Base-by-base conservation (phyloP, 345 rosid genomes). In the Brassica juncea region DNA sequence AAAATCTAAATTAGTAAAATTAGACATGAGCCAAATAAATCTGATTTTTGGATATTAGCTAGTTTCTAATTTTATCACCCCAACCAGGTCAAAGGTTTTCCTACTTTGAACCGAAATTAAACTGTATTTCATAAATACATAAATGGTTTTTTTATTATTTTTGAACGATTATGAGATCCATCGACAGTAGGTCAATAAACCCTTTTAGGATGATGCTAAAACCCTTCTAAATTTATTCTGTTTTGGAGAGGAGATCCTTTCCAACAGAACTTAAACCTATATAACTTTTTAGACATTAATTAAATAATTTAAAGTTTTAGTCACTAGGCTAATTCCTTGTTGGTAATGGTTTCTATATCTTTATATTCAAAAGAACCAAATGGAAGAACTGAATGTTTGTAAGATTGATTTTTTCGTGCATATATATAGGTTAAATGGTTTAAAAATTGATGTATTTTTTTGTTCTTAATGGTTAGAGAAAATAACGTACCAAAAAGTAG, bases 401-500 rank as follows among this genome's bases (percentile, higher is more conserved):
- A 47, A 12, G 54, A 47, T 47, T 47, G 16, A 47, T 47, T 47
- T 49, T 14, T 14, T 14, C 5, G 57, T 14, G 57, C 19, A 49
- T 49, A 49, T 49, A 49, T 49, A 49, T 49, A 49, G 16, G 6
- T 14, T 4, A 52, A 52, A 52, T n/a, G 5, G 57, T 52, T 15
- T n/a, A n/a, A 52, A 47, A 14, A 12, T 11, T 12, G 12, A 14
- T 47, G 15, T 52, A 15, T 52, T n/a, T 52, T 42, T 52, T 1
- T 2, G 57, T 52, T 52, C 57, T 52, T 52, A 52, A 5, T 52
- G 57, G 21, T 52, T 52, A 52, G 57, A 52, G 57, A 52, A 52
- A 15, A 52, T 52, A 61, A 77, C 83, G 5, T 84, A 91, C 98
- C 79, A 74, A 27, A 57, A 93, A 83, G 63, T 93, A 95, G 68